Conservation (phyloP, 176 grass and related monocot species). For the Coix lacrymajobi region DNA sequence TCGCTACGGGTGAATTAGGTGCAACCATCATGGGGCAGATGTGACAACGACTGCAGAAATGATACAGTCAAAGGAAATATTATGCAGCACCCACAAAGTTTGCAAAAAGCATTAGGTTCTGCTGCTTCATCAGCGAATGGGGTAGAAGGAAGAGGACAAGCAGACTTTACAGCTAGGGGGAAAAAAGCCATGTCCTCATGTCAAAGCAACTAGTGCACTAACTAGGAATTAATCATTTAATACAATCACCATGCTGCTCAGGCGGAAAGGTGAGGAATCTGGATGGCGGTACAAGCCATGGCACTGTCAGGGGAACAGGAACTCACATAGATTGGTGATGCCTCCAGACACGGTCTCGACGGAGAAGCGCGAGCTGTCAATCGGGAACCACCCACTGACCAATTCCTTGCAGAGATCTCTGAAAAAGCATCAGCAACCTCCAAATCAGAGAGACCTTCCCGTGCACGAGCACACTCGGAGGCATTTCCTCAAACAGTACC, state of each 20-base stretch:
- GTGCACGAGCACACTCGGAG: not conserved
- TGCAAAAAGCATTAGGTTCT: not conserved
- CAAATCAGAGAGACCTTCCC: not conserved
- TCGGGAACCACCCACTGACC: constrained; percentile 47
- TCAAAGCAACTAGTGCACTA: not conserved
- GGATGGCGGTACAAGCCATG: not conserved
- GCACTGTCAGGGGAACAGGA: not conserved
- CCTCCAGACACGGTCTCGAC: constrained; percentile 84
- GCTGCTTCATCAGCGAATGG: not conserved
- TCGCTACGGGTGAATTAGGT: not conserved
- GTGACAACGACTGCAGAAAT: not conserved
- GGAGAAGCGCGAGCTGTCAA: constrained; percentile 69
- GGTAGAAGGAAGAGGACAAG: not conserved
- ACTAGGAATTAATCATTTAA: not conserved
- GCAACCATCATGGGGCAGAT: not conserved
- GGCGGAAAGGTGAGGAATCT: not conserved
- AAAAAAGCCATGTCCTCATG: not conserved
- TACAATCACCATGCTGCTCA: not conserved
- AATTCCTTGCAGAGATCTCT: constrained; percentile 75
- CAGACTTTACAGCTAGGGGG: not conserved
- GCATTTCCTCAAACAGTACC: constrained; percentile 31
- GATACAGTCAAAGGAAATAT: not conserved
- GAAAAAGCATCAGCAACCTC: constrained; percentile 16
- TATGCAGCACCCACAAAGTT: not conserved
- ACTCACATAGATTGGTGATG: constrained; percentile 92